Evolutionary conservation across 768 basidiomycete genomes (phyloP).

Genomic region (Tephrocybe rancida): DNA sequence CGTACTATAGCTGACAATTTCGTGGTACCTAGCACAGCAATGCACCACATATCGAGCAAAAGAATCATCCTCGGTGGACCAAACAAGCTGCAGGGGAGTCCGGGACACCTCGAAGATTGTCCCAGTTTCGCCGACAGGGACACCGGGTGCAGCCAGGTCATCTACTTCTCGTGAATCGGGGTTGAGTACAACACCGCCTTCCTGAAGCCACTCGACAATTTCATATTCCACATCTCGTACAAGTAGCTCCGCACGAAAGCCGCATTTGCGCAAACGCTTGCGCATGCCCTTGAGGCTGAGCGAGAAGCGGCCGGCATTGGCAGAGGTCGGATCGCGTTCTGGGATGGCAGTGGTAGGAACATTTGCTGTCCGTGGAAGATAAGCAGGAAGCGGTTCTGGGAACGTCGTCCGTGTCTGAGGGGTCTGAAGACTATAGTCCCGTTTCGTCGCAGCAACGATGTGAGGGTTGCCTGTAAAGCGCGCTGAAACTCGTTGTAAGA

Average conservation of each 20-base stretch:
- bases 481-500: slow-evolving; percentile 40
- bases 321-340: slow-evolving; percentile 48
- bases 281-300: slow-evolving; percentile 78
- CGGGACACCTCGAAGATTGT: slow-evolving; percentile 67
- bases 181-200: slow-evolving; percentile 54
- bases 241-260: slow-evolving; percentile 60
- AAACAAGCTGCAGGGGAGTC: slow-evolving; percentile 68
- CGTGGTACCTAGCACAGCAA: slow-evolving; percentile 80
- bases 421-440: slow-evolving; percentile 50
- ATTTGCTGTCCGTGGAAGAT: slow-evolving; percentile 61
- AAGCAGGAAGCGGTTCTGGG: slow-evolving; percentile 73
- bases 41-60: slow-evolving; percentile 84
- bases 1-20: slow-evolving; percentile 82
- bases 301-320: slow-evolving; percentile 77
- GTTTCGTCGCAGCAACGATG: slow-evolving; percentile 60
- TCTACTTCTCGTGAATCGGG: slow-evolving; percentile 42
- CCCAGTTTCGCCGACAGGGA: slow-evolving; percentile 51
- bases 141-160: slow-evolving; percentile 34
- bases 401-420: slow-evolving; percentile 61
- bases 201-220: slow-evolving; percentile 62
- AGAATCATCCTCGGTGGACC: slow-evolving; percentile 69
- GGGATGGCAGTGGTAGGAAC: slow-evolving; percentile 49
- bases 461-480: slow-evolving; percentile 75
- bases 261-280: slow-evolving; percentile 61
- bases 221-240: slow-evolving; percentile 71